phyloP scores from a whole-genome alignment of 352 stramenopile species.

The Phytophthora palmivora region DNA sequence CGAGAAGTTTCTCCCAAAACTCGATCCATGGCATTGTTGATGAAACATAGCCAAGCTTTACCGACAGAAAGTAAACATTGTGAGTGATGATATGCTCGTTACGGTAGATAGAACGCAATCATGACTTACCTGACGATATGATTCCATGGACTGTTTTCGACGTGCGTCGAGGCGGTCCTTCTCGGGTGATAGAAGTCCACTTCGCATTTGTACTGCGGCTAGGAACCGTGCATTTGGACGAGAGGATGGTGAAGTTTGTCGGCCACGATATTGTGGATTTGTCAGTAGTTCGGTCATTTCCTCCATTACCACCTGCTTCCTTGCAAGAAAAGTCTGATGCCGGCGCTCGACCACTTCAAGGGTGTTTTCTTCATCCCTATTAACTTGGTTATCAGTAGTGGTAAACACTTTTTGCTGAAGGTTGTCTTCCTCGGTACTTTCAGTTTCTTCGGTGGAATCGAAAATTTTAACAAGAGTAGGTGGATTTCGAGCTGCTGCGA shows the following conservation, averaged over 20 bases:
- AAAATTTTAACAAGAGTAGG: conserved; percentile 26
- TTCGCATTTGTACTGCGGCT: conserved; percentile 29
- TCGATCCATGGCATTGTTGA: conserved; percentile 55
- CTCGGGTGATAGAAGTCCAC: conserved; percentile 55
- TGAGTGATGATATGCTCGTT: not conserved
- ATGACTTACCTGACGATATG: conserved; percentile 46
- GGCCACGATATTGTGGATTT: conserved; percentile 24
- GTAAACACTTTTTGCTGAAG: conserved; percentile 8
- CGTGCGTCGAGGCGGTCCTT: conserved; percentile 55
- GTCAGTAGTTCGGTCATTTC: conserved; percentile 39
- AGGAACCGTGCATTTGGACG: conserved; percentile 8
- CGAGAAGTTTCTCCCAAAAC: conserved; percentile 66
- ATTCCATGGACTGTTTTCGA: conserved; percentile 72
- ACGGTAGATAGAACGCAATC: not conserved
- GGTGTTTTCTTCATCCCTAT: conserved; percentile 8
- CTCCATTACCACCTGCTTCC: conserved; percentile 29
- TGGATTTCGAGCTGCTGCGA: conserved; percentile 20
- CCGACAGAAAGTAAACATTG: not conserved
- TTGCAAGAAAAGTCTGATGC: conserved; percentile 32
- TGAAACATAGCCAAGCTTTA: conserved; percentile 62
- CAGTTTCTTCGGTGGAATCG: conserved; percentile 6
- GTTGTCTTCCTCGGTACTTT: conserved; percentile 8
- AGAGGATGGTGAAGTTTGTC: conserved; percentile 9
- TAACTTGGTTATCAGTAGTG: conserved; percentile 18
- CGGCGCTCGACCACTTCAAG: conserved; percentile 16